Base-by-base conservation (phyloP, 2,329 filamentous ascomycete genomes). In the Botrytis hyacinthi region DNA sequence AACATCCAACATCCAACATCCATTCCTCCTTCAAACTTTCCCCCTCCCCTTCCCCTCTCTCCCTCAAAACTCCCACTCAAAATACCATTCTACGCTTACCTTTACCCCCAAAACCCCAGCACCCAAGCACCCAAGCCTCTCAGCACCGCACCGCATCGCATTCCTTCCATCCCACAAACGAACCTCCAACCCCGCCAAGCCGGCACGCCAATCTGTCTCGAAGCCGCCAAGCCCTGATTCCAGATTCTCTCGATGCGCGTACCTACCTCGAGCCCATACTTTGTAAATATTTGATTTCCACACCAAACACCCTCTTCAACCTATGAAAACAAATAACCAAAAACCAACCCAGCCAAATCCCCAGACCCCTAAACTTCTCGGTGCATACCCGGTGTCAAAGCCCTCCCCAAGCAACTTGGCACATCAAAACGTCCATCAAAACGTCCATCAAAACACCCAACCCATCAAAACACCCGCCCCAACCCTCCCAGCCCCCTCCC, bases 361-460 rank as follows among this genome's bases (percentile, higher is more conserved):
- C 37, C 12, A 42, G 8, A 20, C 32, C 46, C 46, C 12, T 22
- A 29, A 37, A 16, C n/a, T 57, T 57, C 54, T 62, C 60, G 35
- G 60, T 22, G 60, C 60, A 40, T 62, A 62, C 35, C 60, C 26
- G n/a, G 18, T 26, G 48, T 59, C 48, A 57, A 3, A 69, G 66
- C 37, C 46, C 20, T n/a, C 37, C 61, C 46, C 65, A 68, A 68
- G 66, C 37, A 42, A 54, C 59, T 71, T 71, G 44, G 42, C 69
- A 71, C 69, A 71, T 71, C 32, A 48, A 70, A 37, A 51, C 60
- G 2, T 9, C 22, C 12, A 26, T 40, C 35, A 10, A 48, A 48
- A 48, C 46, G 22, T 22, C 22, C 8, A 26, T 71, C 29, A 46
- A 70, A 37, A 48, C 59, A 8, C 16, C 22, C 22, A 26, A 8